A percentile compares a stretch with the other conserved stretches of the same genome.
These are phyloP conservation scores for Russula griseocarnosa DNA, from an alignment of 768 basidiomycete species.

Conservation along the genomic window DNA sequence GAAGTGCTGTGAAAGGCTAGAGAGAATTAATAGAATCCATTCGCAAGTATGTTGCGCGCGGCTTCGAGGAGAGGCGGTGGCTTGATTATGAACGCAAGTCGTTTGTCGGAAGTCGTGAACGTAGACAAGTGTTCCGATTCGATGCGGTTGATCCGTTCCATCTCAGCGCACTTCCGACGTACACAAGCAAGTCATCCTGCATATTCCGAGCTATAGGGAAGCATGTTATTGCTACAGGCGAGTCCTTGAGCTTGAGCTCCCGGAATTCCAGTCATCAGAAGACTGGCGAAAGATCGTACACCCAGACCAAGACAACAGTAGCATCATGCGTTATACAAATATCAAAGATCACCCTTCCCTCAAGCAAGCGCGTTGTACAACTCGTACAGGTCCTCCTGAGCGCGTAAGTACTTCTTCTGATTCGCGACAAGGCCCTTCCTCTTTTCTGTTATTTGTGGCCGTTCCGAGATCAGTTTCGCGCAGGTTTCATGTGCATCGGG, in stretches of 20 bases:
- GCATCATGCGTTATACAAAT: neutral
- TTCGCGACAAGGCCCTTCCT: constrained; percentile 50
- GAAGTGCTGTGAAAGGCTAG: too few relatives aligned
- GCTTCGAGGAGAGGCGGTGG: too few relatives aligned
- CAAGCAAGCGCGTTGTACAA: constrained; percentile 30
- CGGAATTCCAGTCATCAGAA: neutral
- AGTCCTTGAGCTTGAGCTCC: too few relatives aligned
- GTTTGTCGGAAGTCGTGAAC: too few relatives aligned
- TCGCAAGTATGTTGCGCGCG: too few relatives aligned
- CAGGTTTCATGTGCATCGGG: constrained; percentile 46
- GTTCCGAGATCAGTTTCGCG: constrained; percentile 51
- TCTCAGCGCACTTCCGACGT: too few relatives aligned
- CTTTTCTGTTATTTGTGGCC: constrained; percentile 39
- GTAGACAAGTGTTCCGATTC: too few relatives aligned
- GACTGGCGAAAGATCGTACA: neutral
- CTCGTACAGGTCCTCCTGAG: constrained; percentile 37
- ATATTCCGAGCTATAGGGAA: neutral
- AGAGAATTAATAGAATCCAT: too few relatives aligned
- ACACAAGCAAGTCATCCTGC: neutral
- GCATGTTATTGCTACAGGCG: neutral
- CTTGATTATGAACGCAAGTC: too few relatives aligned
- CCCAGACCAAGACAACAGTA: neutral
- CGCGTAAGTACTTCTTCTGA: constrained; percentile 46
- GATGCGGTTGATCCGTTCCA: too few relatives aligned
- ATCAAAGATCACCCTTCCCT: neutral